phyloP scores from a whole-genome alignment of 768 basidiomycete genomes.

The Tylopilus vinaceipallidus region DNA sequence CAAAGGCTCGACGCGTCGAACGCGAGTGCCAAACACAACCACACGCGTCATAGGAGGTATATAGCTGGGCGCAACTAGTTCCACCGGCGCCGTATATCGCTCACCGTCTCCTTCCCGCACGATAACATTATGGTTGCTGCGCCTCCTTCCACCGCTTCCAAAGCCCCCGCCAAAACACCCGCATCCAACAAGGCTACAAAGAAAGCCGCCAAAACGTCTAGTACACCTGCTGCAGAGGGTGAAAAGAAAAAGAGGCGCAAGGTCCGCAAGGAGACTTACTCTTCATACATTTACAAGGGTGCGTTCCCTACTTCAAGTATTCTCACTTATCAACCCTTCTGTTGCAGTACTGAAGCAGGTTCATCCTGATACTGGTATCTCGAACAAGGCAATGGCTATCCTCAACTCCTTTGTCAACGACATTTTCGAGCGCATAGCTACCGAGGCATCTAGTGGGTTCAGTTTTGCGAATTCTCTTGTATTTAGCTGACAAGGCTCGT shows the following conservation, averaged over 20 bases:
- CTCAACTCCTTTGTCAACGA: slow-evolving; percentile 92
- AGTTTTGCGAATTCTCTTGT: neutral
- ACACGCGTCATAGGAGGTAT: slow-evolving; percentile 34
- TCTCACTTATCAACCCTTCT: slow-evolving; percentile 6
- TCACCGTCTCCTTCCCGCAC: neutral
- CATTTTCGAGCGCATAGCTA: slow-evolving; percentile 90
- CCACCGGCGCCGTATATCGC: slow-evolving; percentile 10
- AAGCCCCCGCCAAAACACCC: slow-evolving; percentile 45
- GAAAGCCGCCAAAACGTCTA: slow-evolving; percentile 59
- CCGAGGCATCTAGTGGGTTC: slow-evolving; percentile 78
- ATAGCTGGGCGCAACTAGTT: slow-evolving; percentile 6
- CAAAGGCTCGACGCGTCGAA: slow-evolving; percentile 36
- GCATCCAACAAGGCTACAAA: slow-evolving; percentile 37
- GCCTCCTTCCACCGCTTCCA: slow-evolving; percentile 41
- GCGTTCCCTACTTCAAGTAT: neutral
- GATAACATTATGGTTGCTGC: slow-evolving; percentile 57
- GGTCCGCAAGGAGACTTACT: slow-evolving; percentile 87
- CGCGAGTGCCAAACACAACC: slow-evolving; percentile 35
- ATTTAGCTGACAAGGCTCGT: neutral
- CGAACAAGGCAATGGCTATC: slow-evolving; percentile 94
- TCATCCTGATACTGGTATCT: slow-evolving; percentile 98
- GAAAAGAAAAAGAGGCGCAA: slow-evolving; percentile 92
- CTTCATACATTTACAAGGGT: slow-evolving; percentile 96
- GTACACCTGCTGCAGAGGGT: slow-evolving; percentile 53
- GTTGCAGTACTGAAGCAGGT: slow-evolving; percentile 88